Evolutionary conservation across 2,329 filamentous ascomycete genomes (phyloP), one percentile per base, ranked within the genome.

Genomic region (Coniochaeta prunicola): DNA sequence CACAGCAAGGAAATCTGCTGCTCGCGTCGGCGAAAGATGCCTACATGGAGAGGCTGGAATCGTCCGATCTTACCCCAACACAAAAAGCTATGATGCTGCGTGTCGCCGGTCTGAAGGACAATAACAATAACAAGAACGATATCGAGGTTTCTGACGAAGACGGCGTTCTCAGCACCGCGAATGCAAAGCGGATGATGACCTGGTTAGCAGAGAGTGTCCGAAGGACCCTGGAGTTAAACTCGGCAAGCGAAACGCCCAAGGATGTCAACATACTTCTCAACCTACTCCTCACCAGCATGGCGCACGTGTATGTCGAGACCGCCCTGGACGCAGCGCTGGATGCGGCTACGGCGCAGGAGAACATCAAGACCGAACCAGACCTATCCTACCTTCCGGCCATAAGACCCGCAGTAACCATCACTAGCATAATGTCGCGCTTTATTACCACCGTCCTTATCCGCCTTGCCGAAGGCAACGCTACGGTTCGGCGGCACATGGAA

Each of bases 151-250:
- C 88, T 0, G 94, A 97, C 60, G 87, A 93, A 68, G 93, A 99
- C 68, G 94, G 94, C 34, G 80, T 86, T 59, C 77, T 97, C 28
- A 93, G 87, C 64, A 79, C 96, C 4, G 80, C 85, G n/a, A 92
- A 90, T 70, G 91, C 92, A n/a, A 97, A 97, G 75, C 85, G 94
- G 59, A 99, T 99, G 92, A 82, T 99, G 61, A 96, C 91, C 70
- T 99, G 94, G 94, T 78, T 99, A 42, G 94, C 94, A 2, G 94
- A 99, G 77, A 92, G 91, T 62, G 93, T 99, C 26, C 90, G 94
- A 40, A 83, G 94, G 63, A 91, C 92, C 0, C 80, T 99, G 10
- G 94, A 99, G 72, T 80, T 99, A n/a, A 92, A 90, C 26, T 88
- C 90, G 26, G 87, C 87, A 57, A 88, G 83, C 59, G 94, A 99